Base-by-base conservation (phyloP, 805 yeast species). In the Candida argentea region DNA sequence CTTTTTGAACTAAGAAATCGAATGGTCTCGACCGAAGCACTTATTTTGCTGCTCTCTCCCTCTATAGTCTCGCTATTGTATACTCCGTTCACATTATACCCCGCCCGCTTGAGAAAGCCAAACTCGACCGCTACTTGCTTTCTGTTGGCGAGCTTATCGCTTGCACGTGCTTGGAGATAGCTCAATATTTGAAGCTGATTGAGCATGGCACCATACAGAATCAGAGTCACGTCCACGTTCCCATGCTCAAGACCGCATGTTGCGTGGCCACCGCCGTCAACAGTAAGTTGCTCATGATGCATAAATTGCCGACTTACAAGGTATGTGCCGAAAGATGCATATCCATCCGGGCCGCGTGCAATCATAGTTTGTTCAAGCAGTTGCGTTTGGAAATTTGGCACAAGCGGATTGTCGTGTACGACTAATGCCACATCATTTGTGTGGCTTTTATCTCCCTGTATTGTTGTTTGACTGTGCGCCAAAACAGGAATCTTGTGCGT, bases 151-250 rank as follows among this genome's bases (percentile, higher is more conserved):
- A 31, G 22, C 14, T 11, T 14, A 19, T 38, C 16, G 32, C 36
- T 30, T 29, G 23, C 17, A 14, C 26, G 33, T 14, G 24, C 42
- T 41, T 41, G 64, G 18, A 42, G 37, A 30, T 35, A 51, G 32
- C 38, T 48, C 32, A 63, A 29, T 1, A 65, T 30, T 34, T 65
- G 71, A 28, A 58, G 45, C 39, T 61, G 64, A 39, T 60, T 55
- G 20, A 55, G 19, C 29, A 55, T 34, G 11, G 46, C 39, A 33
- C 47, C 55, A 37, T 47, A 40, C 13, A 42, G 37, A 8, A 36
- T 33, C 11, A 48, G 32, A 2, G 50, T 50, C 18, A 46, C 39
- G 6, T 39, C 27, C 10, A 60, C 32, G 7, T 46, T 37, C 9
- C 50, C 57, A 28, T 33, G 44, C 6, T 66, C 69, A 14, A n/a